These are phyloP conservation scores for Wickerhamiella lipophila DNA, from an alignment of 805 yeast species.

Conservation along the genomic window DNA sequence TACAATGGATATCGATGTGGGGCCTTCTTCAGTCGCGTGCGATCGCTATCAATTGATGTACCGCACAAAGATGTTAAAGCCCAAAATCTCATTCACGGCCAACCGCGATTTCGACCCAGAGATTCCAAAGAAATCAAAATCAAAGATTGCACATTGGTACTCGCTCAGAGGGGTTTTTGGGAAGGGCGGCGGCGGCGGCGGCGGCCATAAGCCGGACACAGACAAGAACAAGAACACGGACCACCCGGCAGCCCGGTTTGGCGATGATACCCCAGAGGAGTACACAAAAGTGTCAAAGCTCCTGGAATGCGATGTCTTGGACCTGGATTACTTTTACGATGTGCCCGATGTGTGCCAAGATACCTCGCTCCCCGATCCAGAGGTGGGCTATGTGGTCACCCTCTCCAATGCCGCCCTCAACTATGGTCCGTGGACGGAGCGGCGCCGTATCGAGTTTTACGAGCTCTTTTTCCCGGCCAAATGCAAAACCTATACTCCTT, in stretches of 20 bases:
- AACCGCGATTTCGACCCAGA: slow-evolving; percentile 43
- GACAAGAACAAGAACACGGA: neutral
- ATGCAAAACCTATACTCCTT: slow-evolving; percentile 38
- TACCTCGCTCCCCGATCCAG: slow-evolving; percentile 12
- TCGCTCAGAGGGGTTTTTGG: neutral
- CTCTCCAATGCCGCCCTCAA: slow-evolving; percentile 52
- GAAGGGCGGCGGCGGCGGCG: neutral
- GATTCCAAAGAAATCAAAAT: neutral
- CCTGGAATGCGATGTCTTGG: slow-evolving; percentile 44
- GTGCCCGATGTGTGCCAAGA: slow-evolving; percentile 44
- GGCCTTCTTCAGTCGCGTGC: slow-evolving; percentile 34
- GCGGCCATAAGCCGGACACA: neutral
- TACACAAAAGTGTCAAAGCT: slow-evolving; percentile 72
- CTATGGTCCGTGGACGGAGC: slow-evolving; percentile 95
- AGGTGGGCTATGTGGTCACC: slow-evolving; percentile 44
- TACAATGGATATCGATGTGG: slow-evolving; percentile 46
- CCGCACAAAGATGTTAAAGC: slow-evolving; percentile 36
- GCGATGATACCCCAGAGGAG: slow-evolving; percentile 35
- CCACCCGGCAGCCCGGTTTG: neutral
- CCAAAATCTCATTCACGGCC: slow-evolving; percentile 52
- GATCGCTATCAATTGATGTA: slow-evolving; percentile 46
- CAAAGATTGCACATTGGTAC: slow-evolving; percentile 2
- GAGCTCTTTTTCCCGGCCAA: slow-evolving; percentile 49
- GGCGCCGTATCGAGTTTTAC: slow-evolving; percentile 59
- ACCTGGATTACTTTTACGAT: slow-evolving; percentile 57